Conservation (phyloP, 768 basidiomycete species). For the Leucosporidium yakuticum region DNA sequence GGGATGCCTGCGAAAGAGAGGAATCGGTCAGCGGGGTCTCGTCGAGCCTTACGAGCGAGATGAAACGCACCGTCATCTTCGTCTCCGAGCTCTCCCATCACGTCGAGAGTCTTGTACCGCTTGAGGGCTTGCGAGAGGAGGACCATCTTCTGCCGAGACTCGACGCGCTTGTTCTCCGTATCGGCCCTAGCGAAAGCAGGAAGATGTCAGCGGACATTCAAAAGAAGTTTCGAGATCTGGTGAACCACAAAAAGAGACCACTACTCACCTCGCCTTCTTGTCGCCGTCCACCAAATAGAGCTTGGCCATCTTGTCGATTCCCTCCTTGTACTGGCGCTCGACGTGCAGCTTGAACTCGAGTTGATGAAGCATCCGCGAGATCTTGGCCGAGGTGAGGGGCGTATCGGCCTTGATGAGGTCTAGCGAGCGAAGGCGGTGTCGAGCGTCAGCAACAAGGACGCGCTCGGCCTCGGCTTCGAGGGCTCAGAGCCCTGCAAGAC, state of each 20-base stretch:
- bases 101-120: conserved; percentile 90
- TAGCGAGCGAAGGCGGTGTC: conserved; percentile 22
- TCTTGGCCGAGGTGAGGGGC: conserved; percentile 90
- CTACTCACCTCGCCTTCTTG: conserved; percentile 71
- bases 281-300: conserved; percentile 91
- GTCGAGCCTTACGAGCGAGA: neutral
- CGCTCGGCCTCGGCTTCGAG: neutral
- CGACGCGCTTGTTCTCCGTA: conserved; percentile 85
- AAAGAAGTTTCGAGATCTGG: neutral
- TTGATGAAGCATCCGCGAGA: conserved; percentile 95
- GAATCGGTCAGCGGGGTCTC: neutral
- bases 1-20: conserved; percentile 50
- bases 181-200: conserved; percentile 47
- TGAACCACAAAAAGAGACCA: neutral
- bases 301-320: conserved; percentile 98
- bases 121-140: conserved; percentile 85
- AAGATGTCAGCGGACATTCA: neutral
- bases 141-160: conserved; percentile 94
- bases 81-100: conserved; percentile 69
- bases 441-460: neutral
- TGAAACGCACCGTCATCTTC: conserved; percentile 60
- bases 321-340: conserved; percentile 94
- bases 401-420: conserved; percentile 98
- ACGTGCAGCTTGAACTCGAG: conserved; percentile 99
- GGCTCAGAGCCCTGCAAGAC: neutral